Percentiles rank a stretch among this genome's conserved stretches.
These are phyloP conservation scores for Clarireedia monteithiana DNA, from an alignment of 2,329 filamentous ascomycete genomes.

Conservation along the genomic window DNA sequence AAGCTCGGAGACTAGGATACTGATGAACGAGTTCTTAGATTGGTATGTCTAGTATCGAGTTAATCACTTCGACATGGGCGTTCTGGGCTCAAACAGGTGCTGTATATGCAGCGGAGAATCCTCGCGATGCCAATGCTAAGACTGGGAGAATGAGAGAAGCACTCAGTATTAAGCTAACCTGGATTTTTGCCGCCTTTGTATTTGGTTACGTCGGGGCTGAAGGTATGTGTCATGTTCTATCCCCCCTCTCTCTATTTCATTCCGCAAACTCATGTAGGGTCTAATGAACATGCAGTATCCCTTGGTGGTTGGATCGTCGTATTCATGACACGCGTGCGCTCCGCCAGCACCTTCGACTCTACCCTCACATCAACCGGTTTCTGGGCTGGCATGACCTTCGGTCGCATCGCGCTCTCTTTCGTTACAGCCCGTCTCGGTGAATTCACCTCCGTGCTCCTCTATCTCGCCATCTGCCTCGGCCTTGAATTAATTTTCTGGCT, in stretches of 20 bases:
- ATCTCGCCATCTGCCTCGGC: conserved; percentile 55
- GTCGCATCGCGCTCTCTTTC: conserved; percentile 67
- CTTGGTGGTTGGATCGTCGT: conserved; percentile 75
- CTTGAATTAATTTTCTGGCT: conserved; percentile 75
- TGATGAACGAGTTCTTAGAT: conserved; percentile 31
- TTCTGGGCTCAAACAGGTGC: conserved; percentile 57
- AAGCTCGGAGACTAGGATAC: no score
- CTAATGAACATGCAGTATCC: conserved; percentile 40
- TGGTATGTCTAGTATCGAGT: conserved; percentile 47
- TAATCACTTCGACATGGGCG: conserved; percentile 40
- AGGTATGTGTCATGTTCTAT: not conserved
- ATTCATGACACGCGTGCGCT: conserved; percentile 77
- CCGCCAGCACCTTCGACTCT: conserved; percentile 60
- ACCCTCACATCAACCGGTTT: conserved; percentile 75
- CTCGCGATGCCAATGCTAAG: conserved; percentile 36
- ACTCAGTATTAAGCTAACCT: conserved; percentile 45
- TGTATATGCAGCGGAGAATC: conserved; percentile 42
- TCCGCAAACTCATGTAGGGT: no score
- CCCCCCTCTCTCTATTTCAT: no score
- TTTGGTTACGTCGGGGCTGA: conserved; percentile 74
- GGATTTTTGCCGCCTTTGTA: conserved; percentile 65
- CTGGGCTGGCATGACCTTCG: conserved; percentile 75
- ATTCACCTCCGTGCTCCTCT: conserved; percentile 55
- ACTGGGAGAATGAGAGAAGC: conserved; percentile 22
- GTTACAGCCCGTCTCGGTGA: conserved; percentile 69